Conservation (phyloP, 164 flowering plant genomes). For the Chimonanthus praecox region DNA sequence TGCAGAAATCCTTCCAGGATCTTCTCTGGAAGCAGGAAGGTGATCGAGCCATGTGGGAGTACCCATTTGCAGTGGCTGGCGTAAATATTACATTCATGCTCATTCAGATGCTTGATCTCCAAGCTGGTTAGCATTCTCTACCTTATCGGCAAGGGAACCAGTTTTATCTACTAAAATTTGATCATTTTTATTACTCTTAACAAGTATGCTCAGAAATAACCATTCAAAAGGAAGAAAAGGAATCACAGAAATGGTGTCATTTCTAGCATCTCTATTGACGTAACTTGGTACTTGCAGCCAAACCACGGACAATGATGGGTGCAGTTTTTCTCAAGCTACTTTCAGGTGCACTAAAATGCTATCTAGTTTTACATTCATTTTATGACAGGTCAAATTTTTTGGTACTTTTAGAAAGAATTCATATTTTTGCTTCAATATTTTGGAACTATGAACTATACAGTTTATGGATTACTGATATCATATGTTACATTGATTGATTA, state of each 20-base stretch:
- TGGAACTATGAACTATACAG: neutral
- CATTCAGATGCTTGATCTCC: conserved; percentile 96
- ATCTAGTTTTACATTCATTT: neutral
- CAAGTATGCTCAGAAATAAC: neutral
- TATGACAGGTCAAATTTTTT: neutral
- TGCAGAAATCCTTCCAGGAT: conserved; percentile 86
- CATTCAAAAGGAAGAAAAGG: neutral
- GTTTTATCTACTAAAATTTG: neutral
- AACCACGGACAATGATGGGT: conserved; percentile 31
- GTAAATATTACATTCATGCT: conserved; percentile 98
- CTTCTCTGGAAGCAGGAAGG: conserved; percentile 91
- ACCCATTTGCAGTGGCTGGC: conserved; percentile 98
- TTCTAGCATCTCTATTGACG: neutral
- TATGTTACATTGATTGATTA: neutral
- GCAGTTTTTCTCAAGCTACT: conserved; percentile 28
- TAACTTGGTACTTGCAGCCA: conserved; percentile 38
- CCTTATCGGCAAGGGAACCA: neutral
- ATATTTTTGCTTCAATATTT: neutral
- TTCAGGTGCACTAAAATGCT: conserved; percentile 36
- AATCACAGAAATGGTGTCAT: neutral
- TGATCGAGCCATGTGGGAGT: conserved; percentile 87
- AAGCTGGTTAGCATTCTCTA: conserved; percentile 55
- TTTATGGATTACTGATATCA: neutral
- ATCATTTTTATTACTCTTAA: neutral
- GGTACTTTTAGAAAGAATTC: too few species aligned